phyloP scores from a whole-genome alignment of 73 alveolate species.

The Tetrahymena elliotti region DNA sequence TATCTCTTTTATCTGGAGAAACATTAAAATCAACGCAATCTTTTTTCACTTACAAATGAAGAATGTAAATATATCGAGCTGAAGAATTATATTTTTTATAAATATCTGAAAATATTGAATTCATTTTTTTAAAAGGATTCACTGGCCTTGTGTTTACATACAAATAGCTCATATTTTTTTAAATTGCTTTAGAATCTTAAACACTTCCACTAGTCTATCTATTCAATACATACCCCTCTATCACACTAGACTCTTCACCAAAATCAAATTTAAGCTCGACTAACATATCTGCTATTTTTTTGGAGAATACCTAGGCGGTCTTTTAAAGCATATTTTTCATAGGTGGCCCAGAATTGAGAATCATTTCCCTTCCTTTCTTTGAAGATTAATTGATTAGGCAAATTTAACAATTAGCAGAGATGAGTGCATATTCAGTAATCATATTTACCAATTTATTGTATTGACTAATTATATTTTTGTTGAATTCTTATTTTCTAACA shows the following conservation, averaged over 20 bases:
- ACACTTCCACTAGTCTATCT: constrained; percentile 74
- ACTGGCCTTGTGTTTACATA: constrained; percentile 65
- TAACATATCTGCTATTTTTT: not conserved
- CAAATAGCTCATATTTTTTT: constrained; percentile 48
- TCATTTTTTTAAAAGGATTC: constrained; percentile 66
- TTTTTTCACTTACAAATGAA: constrained; percentile 59
- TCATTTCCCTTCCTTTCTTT: not conserved
- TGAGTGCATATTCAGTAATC: constrained; percentile 57
- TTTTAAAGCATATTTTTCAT: not conserved
- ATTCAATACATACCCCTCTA: constrained; percentile 77
- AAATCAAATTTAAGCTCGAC: not conserved
- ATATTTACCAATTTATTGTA: constrained; percentile 45
- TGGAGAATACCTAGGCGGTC: constrained; percentile 5
- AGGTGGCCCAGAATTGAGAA: constrained; percentile 12
- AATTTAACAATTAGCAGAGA: constrained; percentile 12
- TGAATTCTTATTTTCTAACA: constrained; percentile 57
- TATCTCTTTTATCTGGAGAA: constrained; percentile 88
- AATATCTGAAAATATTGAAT: constrained; percentile 62
- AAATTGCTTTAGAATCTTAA: constrained; percentile 45
- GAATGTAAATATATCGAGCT: constrained; percentile 68
- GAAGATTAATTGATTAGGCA: not conserved
- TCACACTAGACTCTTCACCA: constrained; percentile 3
- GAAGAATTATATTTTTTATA: constrained; percentile 78
- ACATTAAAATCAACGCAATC: constrained; percentile 72
- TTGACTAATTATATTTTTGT: constrained; percentile 47